phyloP scores from a whole-genome alignment of 768 basidiomycete species.

The Agaricus blazei region DNA sequence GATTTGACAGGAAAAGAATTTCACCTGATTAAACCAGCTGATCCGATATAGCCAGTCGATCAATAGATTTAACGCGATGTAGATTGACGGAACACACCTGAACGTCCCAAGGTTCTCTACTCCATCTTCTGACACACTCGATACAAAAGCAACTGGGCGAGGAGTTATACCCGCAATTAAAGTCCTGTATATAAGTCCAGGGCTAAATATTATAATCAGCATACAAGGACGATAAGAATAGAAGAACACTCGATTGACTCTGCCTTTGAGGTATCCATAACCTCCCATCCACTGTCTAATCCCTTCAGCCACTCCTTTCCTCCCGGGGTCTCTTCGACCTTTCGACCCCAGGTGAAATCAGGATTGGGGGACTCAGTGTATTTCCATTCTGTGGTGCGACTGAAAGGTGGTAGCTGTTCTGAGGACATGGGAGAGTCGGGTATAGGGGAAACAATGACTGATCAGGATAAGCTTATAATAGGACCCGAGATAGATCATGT shows the following conservation, averaged over 20 bases:
- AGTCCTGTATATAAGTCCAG: conserved; percentile 35
- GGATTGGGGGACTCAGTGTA: conserved; percentile 32
- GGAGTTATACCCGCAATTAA: conserved; percentile 54
- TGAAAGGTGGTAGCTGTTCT: conserved; percentile 16
- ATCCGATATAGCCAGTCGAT: too few species aligned
- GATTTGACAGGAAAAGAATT: conserved; percentile 14
- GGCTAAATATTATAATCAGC: neutral
- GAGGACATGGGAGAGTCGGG: neutral
- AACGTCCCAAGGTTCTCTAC: conserved; percentile 59
- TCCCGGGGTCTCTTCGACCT: conserved; percentile 24
- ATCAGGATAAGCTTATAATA: too few species aligned
- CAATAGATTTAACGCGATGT: too few species aligned
- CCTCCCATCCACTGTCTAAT: conserved; percentile 35
- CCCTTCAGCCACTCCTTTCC: conserved; percentile 41
- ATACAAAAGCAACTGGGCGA: conserved; percentile 70
- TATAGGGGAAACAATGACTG: too few species aligned
- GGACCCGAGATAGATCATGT: neutral
- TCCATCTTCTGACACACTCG: conserved; percentile 48
- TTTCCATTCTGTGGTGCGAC: conserved; percentile 20
- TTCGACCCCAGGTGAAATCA: conserved; percentile 31
- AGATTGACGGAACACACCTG: conserved; percentile 21
- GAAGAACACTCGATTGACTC: conserved; percentile 13
- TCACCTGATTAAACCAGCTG: conserved; percentile 42
- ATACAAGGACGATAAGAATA: neutral
- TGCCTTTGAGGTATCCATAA: conserved; percentile 27